Evolutionary conservation across 441 rosid species (phyloP).

Genomic region (Jatropha multifida): DNA sequence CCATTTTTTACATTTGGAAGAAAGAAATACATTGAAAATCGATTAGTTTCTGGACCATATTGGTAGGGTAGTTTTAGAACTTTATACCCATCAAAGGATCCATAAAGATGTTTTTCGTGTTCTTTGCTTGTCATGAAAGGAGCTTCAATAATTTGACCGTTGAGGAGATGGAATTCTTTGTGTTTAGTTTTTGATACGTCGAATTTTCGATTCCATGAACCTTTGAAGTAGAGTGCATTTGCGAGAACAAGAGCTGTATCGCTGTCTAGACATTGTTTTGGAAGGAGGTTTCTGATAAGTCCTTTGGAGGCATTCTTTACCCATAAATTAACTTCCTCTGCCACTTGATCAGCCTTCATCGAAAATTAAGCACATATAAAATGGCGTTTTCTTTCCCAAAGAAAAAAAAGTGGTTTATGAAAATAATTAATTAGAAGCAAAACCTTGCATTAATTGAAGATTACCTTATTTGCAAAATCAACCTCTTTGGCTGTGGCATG

Average conservation of each 20-base stretch:
- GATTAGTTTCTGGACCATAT: constrained; percentile 5
- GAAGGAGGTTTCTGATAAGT: constrained; percentile 26
- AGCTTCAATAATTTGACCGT: constrained; percentile 23
- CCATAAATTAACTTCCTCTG: constrained; percentile 31
- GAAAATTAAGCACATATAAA: neutral
- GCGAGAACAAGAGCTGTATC: constrained; percentile 27
- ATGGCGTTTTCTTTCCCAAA: neutral
- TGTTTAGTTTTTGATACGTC: constrained; percentile 17
- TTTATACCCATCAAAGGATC: constrained; percentile 10
- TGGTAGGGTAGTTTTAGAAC: constrained; percentile 26
- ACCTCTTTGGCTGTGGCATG: constrained; percentile 23
- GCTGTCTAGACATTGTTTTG: neutral
- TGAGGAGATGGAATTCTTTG: constrained; percentile 25
- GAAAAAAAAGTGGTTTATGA: too few species aligned
- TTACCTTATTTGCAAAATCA: constrained; percentile 32
- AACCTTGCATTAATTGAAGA: neutral
- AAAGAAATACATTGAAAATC: constrained; percentile 27
- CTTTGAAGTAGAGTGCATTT: constrained; percentile 42
- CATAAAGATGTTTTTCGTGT: constrained; percentile 9
- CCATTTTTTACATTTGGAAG: constrained; percentile 23
- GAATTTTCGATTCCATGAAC: constrained; percentile 25
- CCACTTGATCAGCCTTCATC: constrained; percentile 25
- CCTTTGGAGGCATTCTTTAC: constrained; percentile 26
- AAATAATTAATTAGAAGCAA: neutral
- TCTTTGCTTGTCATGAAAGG: constrained; percentile 28